Conservation (phyloP, 2,329 filamentous ascomycete genomes). For the Cercospora citrullina region DNA sequence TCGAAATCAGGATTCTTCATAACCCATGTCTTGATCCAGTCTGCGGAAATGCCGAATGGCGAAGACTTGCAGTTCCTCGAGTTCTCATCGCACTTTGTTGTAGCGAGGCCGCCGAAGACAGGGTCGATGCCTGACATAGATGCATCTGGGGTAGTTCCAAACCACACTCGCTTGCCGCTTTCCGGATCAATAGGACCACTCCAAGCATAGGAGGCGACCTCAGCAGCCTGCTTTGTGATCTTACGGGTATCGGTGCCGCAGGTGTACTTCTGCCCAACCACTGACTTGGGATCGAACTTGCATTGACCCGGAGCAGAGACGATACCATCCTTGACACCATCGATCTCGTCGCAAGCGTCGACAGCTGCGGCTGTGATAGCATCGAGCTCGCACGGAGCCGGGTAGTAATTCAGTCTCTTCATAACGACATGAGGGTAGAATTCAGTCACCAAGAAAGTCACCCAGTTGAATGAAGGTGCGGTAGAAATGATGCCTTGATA, state of each 20-base stretch:
- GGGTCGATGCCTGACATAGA: slow-evolving; percentile 28
- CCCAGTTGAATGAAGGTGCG: slow-evolving; percentile 45
- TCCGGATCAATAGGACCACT: slow-evolving; percentile 32
- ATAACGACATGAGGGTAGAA: slow-evolving; percentile 38
- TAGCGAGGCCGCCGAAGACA: slow-evolving; percentile 29
- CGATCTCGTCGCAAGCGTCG: slow-evolving; percentile 40
- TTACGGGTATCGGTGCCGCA: slow-evolving; percentile 30
- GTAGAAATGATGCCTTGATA: slow-evolving; percentile 46
- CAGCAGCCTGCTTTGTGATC: slow-evolving; percentile 36
- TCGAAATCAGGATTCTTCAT: slow-evolving; percentile 32
- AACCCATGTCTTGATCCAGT: slow-evolving; percentile 42
- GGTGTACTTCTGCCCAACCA: slow-evolving; percentile 33
- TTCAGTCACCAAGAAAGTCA: slow-evolving; percentile 33
- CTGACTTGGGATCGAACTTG: slow-evolving; percentile 35
- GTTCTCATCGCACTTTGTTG: slow-evolving; percentile 32
- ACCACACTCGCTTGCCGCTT: slow-evolving; percentile 35
- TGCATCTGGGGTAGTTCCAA: slow-evolving; percentile 24
- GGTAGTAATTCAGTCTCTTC: slow-evolving; percentile 33
- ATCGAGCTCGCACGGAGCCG: slow-evolving; percentile 40
- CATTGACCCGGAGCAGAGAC: slow-evolving; percentile 35
- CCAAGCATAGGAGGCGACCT: slow-evolving; percentile 39
- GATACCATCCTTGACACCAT: slow-evolving; percentile 42
- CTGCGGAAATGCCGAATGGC: slow-evolving; percentile 36
- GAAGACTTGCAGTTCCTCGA: slow-evolving; percentile 28
- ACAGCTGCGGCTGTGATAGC: slow-evolving; percentile 41